These are phyloP conservation scores for Glebionis coronaria DNA, from an alignment of 129 eudicot species.

Conservation along the genomic window DNA sequence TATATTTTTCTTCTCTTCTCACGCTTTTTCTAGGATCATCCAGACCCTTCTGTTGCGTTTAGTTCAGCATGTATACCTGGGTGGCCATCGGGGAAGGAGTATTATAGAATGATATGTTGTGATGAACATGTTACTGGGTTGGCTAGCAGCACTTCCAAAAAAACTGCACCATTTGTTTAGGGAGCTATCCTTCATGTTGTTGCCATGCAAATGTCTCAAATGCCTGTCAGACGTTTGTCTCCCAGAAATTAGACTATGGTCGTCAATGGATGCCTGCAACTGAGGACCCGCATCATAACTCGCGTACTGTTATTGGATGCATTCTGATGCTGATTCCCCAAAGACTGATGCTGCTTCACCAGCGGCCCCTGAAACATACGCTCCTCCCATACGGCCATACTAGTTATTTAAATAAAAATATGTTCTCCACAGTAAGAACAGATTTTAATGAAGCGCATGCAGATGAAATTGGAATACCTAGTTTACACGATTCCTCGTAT, in stretches of 20 bases:
- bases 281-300: slow-evolving; percentile 48
- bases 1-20: too few relatives aligned
- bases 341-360: slow-evolving; percentile 78
- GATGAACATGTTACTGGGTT: slow-evolving; percentile 46
- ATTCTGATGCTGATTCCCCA: slow-evolving; percentile 77
- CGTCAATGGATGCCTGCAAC: slow-evolving; percentile 47
- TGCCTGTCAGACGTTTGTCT: slow-evolving; percentile 62
- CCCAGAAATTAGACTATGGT: slow-evolving; percentile 43
- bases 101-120: slow-evolving; percentile 60
- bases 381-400: not conserved
- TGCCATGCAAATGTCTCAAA: slow-evolving; percentile 41
- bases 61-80: slow-evolving; percentile 54
- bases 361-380: slow-evolving; percentile 67
- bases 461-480: slow-evolving; percentile 49
- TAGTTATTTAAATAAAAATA: too few relatives aligned
- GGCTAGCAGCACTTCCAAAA: slow-evolving; percentile 29
- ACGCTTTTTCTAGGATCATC: too few relatives aligned
- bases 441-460: too few relatives aligned
- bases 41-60: too few relatives aligned
- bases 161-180: slow-evolving; percentile 52
- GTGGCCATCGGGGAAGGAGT: slow-evolving; percentile 95
- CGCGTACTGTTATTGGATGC: slow-evolving; percentile 73
- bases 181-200: slow-evolving; percentile 53
- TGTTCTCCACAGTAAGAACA: too few relatives aligned
- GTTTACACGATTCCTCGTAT: slow-evolving; percentile 84